Base-by-base conservation (phyloP, 306 rosid species). In the Medicago lupulina region DNA sequence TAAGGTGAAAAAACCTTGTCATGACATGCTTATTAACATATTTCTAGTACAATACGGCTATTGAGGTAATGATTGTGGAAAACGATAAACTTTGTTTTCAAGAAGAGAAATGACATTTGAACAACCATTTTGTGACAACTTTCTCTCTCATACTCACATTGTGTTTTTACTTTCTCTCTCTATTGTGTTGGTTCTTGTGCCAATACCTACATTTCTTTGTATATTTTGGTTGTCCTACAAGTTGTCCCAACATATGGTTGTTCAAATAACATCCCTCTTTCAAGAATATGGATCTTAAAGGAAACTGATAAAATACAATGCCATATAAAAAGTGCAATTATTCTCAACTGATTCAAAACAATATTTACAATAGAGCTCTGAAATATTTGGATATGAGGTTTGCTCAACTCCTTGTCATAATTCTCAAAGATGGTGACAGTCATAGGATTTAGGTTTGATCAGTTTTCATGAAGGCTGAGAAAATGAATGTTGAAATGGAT, bases 1-100 rank as follows among this genome's bases (percentile, higher is more conserved):
- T 41, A 44, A 74, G 69, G 78, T 74, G 58, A 55, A 38, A 55
- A 54, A 72, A 55, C 3, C 36, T 71, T 40, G 53, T 41, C 75
- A 46, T 21, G 51, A 65, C 31, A 39, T 34, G 65, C 21, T 75
- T 31, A 40, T 49, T 60, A 63, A 17, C 8, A 28, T 16, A 50
- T 64, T 64, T 43, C 64, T 34, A 14, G 65, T 11, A 36, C 54
- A 62, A 14, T 61, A 25, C 40, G 7, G 31, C 14, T 8, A 50
- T 16, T 60, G 38, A n/a, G 16, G 41, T 36, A 13, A 15, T 34
- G 39, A 58, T 54, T 39, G 31, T 28, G 31, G 63, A 19, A 43
- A 47, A 16, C 38, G 31, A 19, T 15, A 51, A 16, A 51, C 9
- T 16, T 49, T n/a, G 38, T 54, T 65, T 28, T 54, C 67, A 21